Percentiles rank a stretch among this genome's conserved stretches.
Evolutionary conservation across 495 filamentous ascomycete species (phyloP).

Genomic region (Bathelium albidoporum): DNA sequence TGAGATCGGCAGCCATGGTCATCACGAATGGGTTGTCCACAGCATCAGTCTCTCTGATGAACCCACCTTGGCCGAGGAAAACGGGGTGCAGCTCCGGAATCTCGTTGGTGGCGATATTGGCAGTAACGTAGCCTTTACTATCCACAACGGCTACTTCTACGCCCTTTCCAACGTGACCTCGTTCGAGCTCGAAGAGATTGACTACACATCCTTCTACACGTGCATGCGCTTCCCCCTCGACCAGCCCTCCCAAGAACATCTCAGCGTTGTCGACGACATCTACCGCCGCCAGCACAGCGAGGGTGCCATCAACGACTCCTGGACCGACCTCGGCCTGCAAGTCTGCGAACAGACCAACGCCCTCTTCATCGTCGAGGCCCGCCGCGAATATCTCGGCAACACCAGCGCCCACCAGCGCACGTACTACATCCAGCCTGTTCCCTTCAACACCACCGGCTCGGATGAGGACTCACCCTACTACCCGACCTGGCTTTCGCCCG

Average conservation of each 20-base stretch:
- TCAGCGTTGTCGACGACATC: constrained; percentile 33
- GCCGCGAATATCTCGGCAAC: constrained; percentile 57
- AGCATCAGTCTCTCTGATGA: constrained; percentile 31
- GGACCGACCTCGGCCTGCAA: constrained; percentile 57
- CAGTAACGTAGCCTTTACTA: constrained; percentile 60
- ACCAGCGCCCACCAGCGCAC: constrained; percentile 53
- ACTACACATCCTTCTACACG: constrained; percentile 63
- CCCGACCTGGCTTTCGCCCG: neutral
- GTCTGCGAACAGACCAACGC: constrained; percentile 51
- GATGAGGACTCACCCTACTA: constrained; percentile 11
- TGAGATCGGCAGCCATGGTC: constrained; percentile 39
- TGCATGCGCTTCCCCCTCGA: constrained; percentile 51
- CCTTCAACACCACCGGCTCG: constrained; percentile 27
- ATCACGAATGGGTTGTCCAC: constrained; percentile 51
- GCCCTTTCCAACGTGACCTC: constrained; percentile 57
- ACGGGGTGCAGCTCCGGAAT: constrained; percentile 37
- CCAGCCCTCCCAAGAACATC: constrained; percentile 26
- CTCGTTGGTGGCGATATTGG: constrained; percentile 56
- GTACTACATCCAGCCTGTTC: constrained; percentile 54
- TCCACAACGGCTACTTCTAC: constrained; percentile 60
- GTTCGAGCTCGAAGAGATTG: constrained; percentile 52
- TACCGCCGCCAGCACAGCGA: constrained; percentile 63
- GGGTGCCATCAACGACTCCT: constrained; percentile 68
- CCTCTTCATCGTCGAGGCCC: constrained; percentile 56
- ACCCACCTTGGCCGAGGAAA: constrained; percentile 32